Conservation (phyloP, 2,329 filamentous ascomycete genomes). For the Colletotrichum sp. region DNA sequence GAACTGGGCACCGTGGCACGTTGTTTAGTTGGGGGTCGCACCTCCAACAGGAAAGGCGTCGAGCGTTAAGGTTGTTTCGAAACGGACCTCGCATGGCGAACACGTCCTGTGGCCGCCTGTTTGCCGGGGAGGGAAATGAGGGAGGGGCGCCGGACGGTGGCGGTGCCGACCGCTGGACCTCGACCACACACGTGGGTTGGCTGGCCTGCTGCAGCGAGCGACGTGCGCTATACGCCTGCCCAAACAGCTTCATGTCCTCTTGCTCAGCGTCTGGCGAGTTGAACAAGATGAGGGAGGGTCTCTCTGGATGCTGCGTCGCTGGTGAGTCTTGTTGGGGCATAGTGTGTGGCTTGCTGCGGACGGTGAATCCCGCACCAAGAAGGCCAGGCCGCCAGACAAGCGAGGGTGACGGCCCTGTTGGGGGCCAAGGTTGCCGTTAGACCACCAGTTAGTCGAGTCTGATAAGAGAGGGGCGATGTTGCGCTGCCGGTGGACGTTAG, state of each 20-base stretch:
- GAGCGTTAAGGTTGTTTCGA: constrained; percentile 20
- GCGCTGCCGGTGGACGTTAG: constrained; percentile 11
- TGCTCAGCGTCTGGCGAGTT: background rate
- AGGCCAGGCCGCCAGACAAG: background rate
- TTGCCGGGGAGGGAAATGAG: constrained; percentile 10
- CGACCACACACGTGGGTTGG: background rate
- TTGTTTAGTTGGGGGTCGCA: background rate
- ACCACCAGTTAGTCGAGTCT: background rate
- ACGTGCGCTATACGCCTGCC: background rate
- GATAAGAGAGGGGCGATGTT: constrained; percentile 21
- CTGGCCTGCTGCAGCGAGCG: background rate
- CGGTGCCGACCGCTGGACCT: constrained; percentile 3
- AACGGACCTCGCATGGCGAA: constrained; percentile 13
- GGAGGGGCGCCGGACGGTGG: constrained; percentile 7
- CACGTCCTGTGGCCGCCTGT: constrained; percentile 3
- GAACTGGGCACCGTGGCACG: background rate
- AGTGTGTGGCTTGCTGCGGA: background rate
- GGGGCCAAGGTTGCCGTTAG: background rate
- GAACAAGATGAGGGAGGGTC: background rate
- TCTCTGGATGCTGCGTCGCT: background rate
- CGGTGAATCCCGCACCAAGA: background rate
- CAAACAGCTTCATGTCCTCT: background rate
- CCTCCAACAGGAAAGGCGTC: constrained; percentile 1
- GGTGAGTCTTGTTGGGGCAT: background rate
- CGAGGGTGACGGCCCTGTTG: background rate